These are phyloP conservation scores for Sugiyamaella grinbergsii DNA, from an alignment of 1,139 yeast genomes.

Conservation along the genomic window DNA sequence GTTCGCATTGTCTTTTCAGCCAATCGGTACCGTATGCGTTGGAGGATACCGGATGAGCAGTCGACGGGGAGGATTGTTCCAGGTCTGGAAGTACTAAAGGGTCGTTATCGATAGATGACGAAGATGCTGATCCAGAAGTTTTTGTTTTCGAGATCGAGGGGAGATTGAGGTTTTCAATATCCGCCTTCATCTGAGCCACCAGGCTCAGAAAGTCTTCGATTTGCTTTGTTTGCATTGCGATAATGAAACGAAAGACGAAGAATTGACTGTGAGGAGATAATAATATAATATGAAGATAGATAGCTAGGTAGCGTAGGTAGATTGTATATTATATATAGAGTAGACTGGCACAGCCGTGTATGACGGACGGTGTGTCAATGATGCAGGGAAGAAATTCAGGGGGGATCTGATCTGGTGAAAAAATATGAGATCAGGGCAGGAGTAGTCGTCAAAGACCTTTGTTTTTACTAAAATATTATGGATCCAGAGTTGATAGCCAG, in stretches of 20 bases:
- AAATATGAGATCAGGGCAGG: no score
- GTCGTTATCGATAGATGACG: constrained; percentile 29
- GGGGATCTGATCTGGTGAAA: background rate
- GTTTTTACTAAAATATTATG: no score
- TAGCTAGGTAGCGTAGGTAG: no score
- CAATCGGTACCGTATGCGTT: constrained; percentile 16
- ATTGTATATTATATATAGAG: background rate
- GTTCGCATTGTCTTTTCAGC: constrained; percentile 20
- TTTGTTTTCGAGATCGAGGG: constrained; percentile 6
- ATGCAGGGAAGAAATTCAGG: constrained; percentile 6
- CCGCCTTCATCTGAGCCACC: constrained; percentile 24
- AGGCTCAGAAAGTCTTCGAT: constrained; percentile 25
- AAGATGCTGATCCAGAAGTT: background rate
- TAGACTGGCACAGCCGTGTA: constrained; percentile 7
- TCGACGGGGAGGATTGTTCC: background rate
- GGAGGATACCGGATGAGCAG: background rate
- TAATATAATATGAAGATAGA: no score
- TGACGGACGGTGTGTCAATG: background rate
- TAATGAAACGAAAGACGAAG: no score
- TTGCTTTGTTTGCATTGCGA: constrained; percentile 16
- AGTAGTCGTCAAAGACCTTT: no score
- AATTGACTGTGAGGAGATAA: background rate
- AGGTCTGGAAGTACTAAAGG: constrained; percentile 22
- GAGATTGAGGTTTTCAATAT: constrained; percentile 15
- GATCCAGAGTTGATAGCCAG: constrained; percentile 24